Base-by-base conservation (phyloP, 2,329 filamentous ascomycete genomes). In the Colletotrichum sp. region DNA sequence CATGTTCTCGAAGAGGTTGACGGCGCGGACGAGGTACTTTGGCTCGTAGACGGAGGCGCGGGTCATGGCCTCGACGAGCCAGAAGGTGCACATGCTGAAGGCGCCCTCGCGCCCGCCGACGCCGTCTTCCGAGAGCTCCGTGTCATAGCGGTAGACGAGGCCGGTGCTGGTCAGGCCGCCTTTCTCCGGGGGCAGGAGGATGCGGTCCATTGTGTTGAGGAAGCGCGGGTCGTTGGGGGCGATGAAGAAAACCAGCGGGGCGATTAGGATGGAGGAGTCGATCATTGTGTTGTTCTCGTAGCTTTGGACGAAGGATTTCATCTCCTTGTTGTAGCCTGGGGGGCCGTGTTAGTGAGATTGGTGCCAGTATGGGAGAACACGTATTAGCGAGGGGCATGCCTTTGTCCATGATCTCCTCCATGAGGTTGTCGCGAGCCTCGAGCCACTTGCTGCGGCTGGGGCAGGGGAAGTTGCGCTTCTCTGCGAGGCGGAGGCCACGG, bases 51-150 rank as follows among this genome's bases (percentile, higher is more conserved):
- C 85, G 78, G 90, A 86, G 78, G 93, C 93, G 36, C 94, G 89
- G 34, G 93, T 94, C 84, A 96, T 89, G 28, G 94, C 93, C 84
- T 96, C 94, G 15, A 96, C 93, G 1, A 95, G 90, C 94, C 94
- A 96, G 82, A 96, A 96, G 1, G 94, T 96, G 81, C 94, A 95
- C 93, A 96, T 95, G 80, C 90, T 92, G 81, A 96, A 96, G 24
- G 94, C 93, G 26, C 94, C 94, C 84, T 96, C 94, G 67, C 90
- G 88, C 21, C 94, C 94, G 48, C 93, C 93, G 10, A 96, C 93
- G 34, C 93, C 94, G 80, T 96, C 94, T 71, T 95, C 90, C 4
- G 93, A 91, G 30, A 92, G 85, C 8, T 92, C 86, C 1, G 92
- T 93, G 79, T 96, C 91, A 82, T 96, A 96, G 60, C 94, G 90